These are phyloP conservation scores for Ceratocystis huliohia DNA, from an alignment of 2,329 filamentous ascomycete genomes.

Conservation along the genomic window DNA sequence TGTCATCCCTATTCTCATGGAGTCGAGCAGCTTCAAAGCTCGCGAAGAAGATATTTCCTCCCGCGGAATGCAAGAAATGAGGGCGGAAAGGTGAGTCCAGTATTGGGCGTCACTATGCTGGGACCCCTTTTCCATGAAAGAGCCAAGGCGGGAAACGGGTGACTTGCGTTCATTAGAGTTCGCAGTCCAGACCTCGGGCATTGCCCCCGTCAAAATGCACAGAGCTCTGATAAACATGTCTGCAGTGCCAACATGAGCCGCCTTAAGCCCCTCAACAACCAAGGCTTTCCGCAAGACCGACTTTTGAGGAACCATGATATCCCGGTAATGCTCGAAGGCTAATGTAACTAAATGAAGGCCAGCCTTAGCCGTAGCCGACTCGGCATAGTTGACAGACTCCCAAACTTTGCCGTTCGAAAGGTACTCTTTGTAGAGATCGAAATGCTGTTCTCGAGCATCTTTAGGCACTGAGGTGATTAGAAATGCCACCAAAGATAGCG, in stretches of 20 bases:
- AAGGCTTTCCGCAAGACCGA: constrained; percentile 45
- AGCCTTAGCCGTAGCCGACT: constrained; percentile 39
- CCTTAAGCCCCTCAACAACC: constrained; percentile 60
- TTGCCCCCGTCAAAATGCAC: constrained; percentile 47
- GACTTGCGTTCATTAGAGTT: constrained; percentile 37
- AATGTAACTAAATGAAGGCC: constrained; percentile 39
- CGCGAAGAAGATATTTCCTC: constrained; percentile 36
- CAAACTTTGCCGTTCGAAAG: constrained; percentile 55
- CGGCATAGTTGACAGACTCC: constrained; percentile 52
- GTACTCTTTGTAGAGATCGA: constrained; percentile 50
- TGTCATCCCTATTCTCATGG: constrained; percentile 58
- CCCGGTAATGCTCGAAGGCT: constrained; percentile 36
- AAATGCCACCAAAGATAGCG: constrained; percentile 42
- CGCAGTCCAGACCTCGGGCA: constrained; percentile 56
- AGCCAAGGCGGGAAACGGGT: constrained; percentile 45
- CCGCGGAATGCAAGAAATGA: constrained; percentile 49
- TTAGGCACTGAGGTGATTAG: constrained; percentile 36
- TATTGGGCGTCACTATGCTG: constrained; percentile 60
- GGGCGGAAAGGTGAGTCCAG: constrained; percentile 54
- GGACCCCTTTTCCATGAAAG: constrained; percentile 72
- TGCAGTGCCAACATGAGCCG: constrained; percentile 60
- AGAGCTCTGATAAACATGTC: constrained; percentile 57
- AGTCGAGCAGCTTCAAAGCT: constrained; percentile 48
- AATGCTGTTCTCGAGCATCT: constrained; percentile 47
- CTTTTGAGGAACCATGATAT: constrained; percentile 38